Conservation (phyloP, 176 grass and related monocot genomes). For the Canna indica region DNA sequence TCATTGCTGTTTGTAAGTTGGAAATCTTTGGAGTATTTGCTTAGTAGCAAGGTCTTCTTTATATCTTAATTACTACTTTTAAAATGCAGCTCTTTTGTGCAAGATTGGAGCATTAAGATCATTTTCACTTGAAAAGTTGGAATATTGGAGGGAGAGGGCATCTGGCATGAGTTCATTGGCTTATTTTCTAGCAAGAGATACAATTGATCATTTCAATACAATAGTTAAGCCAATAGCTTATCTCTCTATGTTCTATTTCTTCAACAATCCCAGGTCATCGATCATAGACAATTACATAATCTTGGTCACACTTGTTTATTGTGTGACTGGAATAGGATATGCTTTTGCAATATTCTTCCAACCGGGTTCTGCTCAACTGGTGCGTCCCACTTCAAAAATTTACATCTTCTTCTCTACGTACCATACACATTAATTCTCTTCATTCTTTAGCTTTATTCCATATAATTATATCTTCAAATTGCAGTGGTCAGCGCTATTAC, state of each 20-base stretch:
- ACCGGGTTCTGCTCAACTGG: slow-evolving; percentile 60
- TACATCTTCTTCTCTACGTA: not conserved
- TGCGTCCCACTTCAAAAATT: not conserved
- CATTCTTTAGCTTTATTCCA: not conserved
- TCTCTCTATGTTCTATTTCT: slow-evolving; percentile 86
- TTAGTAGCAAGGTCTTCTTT: not conserved
- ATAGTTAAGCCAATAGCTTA: slow-evolving; percentile 69
- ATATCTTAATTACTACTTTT: not conserved
- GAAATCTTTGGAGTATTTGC: too few species aligned
- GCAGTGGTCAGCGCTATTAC: slow-evolving; percentile 68
- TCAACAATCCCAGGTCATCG: slow-evolving; percentile 73
- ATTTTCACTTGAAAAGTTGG: slow-evolving; percentile 49
- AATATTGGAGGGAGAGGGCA: slow-evolving; percentile 71
- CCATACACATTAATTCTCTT: not conserved
- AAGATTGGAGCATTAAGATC: slow-evolving; percentile 70
- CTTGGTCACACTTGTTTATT: slow-evolving; percentile 43
- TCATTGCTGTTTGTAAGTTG: slow-evolving; percentile 77
- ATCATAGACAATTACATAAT: slow-evolving; percentile 58
- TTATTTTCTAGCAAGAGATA: slow-evolving; percentile 62
- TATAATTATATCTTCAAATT: not conserved
- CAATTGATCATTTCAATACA: slow-evolving; percentile 67
- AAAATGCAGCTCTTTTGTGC: slow-evolving; percentile 50
- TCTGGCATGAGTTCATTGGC: slow-evolving; percentile 69
- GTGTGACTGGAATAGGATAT: slow-evolving; percentile 65
- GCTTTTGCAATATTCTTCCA: slow-evolving; percentile 77